phyloP scores from a whole-genome alignment of 2,329 filamentous ascomycete genomes.

The Dactylellina cionopaga region DNA sequence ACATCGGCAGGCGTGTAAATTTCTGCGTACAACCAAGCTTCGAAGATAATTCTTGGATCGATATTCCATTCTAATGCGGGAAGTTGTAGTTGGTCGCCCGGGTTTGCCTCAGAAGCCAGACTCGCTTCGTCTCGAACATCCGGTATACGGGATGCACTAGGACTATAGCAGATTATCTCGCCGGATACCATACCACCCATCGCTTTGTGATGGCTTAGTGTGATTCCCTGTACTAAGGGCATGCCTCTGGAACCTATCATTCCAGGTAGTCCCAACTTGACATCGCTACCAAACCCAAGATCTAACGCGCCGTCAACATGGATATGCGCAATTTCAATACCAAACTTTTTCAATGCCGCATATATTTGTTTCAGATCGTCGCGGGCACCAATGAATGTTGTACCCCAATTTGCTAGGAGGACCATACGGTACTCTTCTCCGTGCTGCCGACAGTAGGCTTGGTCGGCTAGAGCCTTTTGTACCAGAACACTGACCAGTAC shows the following conservation, averaged over 20 bases:
- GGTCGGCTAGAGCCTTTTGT: conserved; percentile 1
- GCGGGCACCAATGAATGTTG: conserved; percentile 26
- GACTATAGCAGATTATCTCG: conserved; percentile 7
- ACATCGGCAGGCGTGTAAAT: conserved; percentile 6
- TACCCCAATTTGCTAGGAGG: conserved; percentile 22
- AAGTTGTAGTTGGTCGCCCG: too few relatives aligned
- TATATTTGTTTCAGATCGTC: conserved; percentile 23
- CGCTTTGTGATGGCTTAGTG: conserved; percentile 34
- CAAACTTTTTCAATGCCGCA: background rate
- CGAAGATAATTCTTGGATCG: conserved; percentile 37
- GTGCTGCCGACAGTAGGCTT: background rate
- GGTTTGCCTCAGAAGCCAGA: too few relatives aligned
- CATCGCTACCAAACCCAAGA: background rate
- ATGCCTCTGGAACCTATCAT: background rate
- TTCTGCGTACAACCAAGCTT: conserved; percentile 28
- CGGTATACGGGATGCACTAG: background rate
- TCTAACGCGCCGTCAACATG: conserved; percentile 15
- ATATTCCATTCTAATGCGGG: conserved; percentile 8
- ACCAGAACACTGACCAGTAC: background rate
- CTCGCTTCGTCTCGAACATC: too few relatives aligned
- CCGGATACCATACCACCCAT: conserved; percentile 31
- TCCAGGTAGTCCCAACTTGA: conserved; percentile 12
- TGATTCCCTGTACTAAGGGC: conserved; percentile 30
- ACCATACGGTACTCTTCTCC: conserved; percentile 13
- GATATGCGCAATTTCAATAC: conserved; percentile 13